Conservation (phyloP, 2,329 filamentous ascomycete species). For the Neoscytalidium dimidiatum region DNA sequence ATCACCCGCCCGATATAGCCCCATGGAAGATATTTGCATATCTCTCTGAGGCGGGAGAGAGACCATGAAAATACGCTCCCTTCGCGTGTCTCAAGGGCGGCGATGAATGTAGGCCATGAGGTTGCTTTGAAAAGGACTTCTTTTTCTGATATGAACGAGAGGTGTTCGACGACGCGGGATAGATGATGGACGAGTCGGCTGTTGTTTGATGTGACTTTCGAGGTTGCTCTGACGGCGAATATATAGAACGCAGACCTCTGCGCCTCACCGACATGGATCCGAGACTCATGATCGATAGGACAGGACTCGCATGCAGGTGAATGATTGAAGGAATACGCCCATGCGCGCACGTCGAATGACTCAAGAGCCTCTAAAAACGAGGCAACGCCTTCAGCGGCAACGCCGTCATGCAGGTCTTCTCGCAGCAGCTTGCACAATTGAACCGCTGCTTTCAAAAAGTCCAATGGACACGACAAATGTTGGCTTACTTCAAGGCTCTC, state of each 20-base stretch:
- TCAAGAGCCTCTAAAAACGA: not conserved
- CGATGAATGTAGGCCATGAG: not conserved
- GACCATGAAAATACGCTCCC: not conserved
- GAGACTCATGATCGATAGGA: not conserved
- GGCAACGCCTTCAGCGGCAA: not conserved
- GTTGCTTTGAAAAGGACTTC: not conserved
- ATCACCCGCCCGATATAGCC: not conserved
- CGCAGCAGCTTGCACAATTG: not conserved
- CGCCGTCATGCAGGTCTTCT: not conserved
- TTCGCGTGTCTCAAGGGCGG: not conserved
- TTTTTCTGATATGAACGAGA: not conserved
- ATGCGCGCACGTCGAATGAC: not conserved
- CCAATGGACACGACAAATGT: not conserved
- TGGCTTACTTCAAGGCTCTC: not conserved
- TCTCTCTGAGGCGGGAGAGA: not conserved
- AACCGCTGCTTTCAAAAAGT: not conserved
- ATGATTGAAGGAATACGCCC: not conserved
- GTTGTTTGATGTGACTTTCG: not conserved
- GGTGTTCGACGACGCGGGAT: not conserved
- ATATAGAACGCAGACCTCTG: not conserved
- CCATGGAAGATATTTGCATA: not conserved
- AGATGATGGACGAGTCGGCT: not conserved
- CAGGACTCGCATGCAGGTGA: not conserved
- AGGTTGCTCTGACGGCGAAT: not conserved
- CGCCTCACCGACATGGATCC: not conserved